These are phyloP conservation scores for Apiospora saccharicola DNA, from an alignment of 2,329 filamentous ascomycete species.

Conservation along the genomic window DNA sequence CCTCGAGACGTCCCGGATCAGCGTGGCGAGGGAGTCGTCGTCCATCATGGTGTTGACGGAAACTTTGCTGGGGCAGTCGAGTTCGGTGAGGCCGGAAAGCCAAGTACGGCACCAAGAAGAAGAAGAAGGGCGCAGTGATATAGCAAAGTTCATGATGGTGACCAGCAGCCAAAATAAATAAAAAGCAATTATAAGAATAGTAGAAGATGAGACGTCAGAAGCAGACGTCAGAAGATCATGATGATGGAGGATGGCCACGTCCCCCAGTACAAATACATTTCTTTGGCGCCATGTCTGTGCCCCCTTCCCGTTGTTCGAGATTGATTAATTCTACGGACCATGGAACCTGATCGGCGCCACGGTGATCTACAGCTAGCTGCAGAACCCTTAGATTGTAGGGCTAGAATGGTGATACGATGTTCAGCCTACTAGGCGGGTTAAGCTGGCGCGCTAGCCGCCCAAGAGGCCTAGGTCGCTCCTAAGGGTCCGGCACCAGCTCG, in stretches of 20 bases:
- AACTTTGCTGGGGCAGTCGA: neutral
- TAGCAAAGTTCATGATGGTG: slow-evolving; percentile 12
- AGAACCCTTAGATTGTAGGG: neutral
- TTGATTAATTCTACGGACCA: neutral
- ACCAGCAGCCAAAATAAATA: neutral
- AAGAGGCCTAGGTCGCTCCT: neutral
- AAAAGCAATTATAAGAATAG: neutral
- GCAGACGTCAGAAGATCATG: neutral
- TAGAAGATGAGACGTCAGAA: neutral
- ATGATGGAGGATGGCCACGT: neutral
- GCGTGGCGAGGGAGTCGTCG: neutral
- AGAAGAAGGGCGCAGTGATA: neutral
- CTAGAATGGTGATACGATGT: neutral
- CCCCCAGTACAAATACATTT: neutral
- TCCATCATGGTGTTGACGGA: neutral
- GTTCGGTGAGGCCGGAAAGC: neutral
- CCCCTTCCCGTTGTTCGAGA: neutral
- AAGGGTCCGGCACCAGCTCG: neutral
- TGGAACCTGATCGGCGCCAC: neutral
- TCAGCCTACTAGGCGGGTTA: neutral
- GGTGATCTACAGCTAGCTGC: neutral
- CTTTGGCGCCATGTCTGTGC: neutral
- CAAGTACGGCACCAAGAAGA: slow-evolving; percentile 13
- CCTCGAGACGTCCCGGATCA: neutral
- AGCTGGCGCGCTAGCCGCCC: neutral